Percentiles rank a stretch among this genome's conserved stretches.
Conservation (phyloP, 2,329 filamentous ascomycete species). For the Capronia americana region DNA sequence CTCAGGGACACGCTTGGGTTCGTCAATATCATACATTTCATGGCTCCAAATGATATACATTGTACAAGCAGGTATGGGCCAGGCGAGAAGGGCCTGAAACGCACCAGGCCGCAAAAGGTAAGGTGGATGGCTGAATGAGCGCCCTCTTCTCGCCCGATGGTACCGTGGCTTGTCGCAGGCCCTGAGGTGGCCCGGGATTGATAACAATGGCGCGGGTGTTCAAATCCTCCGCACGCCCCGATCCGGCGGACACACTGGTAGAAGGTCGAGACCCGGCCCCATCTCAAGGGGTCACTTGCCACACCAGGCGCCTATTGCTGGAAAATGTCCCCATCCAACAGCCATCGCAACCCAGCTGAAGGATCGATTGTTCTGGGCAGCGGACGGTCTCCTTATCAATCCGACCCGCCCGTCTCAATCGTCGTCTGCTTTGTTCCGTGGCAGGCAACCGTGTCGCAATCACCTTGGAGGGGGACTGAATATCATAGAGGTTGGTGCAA, state of each 20-base stretch:
- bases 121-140: not conserved
- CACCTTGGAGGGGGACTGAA: constrained; percentile 28
- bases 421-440: not conserved
- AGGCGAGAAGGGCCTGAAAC: not conserved
- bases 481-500: constrained; percentile 31
- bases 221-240: not conserved
- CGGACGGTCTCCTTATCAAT: not conserved
- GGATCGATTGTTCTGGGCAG: not conserved
- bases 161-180: not conserved
- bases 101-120: not conserved
- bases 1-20: not conserved
- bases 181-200: not conserved
- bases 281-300: not conserved
- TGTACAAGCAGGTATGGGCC: not conserved
- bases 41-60: not conserved
- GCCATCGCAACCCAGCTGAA: not conserved
- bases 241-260: not conserved
- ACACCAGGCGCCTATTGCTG: not conserved
- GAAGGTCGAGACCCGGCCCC: not conserved
- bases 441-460: not conserved
- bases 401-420: not conserved
- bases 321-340: not conserved
- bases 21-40: constrained; percentile 7
- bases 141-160: not conserved
- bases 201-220: not conserved